Conservation (phyloP, 345 rosid genomes). For the Xanthoceras sorbifolium region DNA sequence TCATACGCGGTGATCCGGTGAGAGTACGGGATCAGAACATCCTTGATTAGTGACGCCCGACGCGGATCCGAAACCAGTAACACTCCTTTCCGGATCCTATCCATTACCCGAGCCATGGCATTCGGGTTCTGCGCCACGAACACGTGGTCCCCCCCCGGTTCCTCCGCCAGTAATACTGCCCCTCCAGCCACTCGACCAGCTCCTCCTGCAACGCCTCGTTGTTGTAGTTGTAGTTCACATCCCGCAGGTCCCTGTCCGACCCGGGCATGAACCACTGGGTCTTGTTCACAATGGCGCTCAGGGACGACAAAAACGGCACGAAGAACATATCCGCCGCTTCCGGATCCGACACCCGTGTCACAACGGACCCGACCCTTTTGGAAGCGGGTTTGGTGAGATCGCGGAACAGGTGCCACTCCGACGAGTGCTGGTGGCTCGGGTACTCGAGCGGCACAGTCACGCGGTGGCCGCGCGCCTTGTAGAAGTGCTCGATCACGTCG, state of each 20-base stretch:
- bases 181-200: conserved; percentile 74
- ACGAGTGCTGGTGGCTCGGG: conserved; percentile 98
- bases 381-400: conserved; percentile 56
- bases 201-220: conserved; percentile 80
- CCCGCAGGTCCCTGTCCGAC: conserved; percentile 38
- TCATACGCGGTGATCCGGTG: conserved; percentile 69
- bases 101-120: conserved; percentile 70
- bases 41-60: conserved; percentile 87
- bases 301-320: conserved; percentile 78
- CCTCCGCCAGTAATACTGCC: conserved; percentile 78
- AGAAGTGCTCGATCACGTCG: conserved; percentile 71
- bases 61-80: conserved; percentile 73
- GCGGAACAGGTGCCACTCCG: conserved; percentile 79
- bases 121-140: conserved; percentile 86
- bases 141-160: conserved; percentile 76
- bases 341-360: conserved; percentile 58
- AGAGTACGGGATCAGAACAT: conserved; percentile 79
- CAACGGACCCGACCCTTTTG: conserved; percentile 60
- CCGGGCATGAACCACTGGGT: conserved; percentile 13
- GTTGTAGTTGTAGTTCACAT: conserved; percentile 49
- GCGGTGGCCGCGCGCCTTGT: conserved; percentile 66
- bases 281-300: conserved; percentile 71
- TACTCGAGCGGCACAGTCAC: conserved; percentile 43
- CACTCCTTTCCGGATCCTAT: conserved; percentile 30
- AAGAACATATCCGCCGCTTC: conserved; percentile 81